Conservation (phyloP, 352 stramenopile species). For the Pythium brassicae region DNA sequence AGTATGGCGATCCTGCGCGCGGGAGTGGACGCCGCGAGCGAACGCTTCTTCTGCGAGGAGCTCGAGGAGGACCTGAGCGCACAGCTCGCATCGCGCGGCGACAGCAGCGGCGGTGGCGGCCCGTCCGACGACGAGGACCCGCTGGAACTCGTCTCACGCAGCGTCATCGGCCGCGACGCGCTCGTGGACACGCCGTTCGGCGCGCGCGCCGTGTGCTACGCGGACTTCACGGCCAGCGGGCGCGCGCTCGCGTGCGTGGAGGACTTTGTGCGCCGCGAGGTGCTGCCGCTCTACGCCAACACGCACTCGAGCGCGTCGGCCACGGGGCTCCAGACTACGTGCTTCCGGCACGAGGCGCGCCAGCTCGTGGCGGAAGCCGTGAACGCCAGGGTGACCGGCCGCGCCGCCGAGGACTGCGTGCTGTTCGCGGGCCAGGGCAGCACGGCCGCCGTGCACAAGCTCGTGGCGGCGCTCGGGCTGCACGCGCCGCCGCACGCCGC, state of each 20-base stretch:
- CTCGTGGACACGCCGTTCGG: constrained; percentile 74
- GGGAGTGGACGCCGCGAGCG: constrained; percentile 1
- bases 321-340: constrained; percentile 84
- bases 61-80: constrained; percentile 57
- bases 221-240: constrained; percentile 93
- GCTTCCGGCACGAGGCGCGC: constrained; percentile 93
- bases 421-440: constrained; percentile 91
- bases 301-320: constrained; percentile 93
- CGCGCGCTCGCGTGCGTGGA: constrained; percentile 88
- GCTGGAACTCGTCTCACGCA: constrained; percentile 31
- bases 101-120: constrained; percentile 4
- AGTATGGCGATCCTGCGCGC: neutral
- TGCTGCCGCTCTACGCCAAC: constrained; percentile 96
- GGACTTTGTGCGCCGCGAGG: constrained; percentile 80
- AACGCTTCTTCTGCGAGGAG: constrained; percentile 80
- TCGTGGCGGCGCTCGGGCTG: constrained; percentile 68
- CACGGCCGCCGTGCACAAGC: constrained; percentile 81
- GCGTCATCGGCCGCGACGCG: constrained; percentile 40
- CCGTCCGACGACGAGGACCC: constrained; percentile 11
- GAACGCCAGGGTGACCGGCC: constrained; percentile 87
- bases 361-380: constrained; percentile 92
- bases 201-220: constrained; percentile 84
- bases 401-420: constrained; percentile 91
- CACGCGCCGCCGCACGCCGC: constrained; percentile 19
- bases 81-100: constrained; percentile 31